Evolutionary conservation across 345 rosid species (phyloP).

Genomic region (thale cress (Arabidopsis thaliana)): DNA sequence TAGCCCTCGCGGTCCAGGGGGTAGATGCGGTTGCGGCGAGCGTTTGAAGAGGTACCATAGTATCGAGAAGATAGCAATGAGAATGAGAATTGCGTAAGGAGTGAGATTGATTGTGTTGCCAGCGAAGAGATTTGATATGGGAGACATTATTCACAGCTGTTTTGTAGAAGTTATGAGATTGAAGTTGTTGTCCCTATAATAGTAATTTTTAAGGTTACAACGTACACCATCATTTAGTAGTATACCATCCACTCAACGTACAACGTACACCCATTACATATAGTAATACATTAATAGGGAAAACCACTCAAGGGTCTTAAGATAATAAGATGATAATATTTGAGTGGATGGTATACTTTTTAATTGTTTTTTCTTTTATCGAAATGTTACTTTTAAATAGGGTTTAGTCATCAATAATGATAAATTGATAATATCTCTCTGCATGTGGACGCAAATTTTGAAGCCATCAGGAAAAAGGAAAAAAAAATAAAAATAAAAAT

Average conservation of each 20-base stretch:
- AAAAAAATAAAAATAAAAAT: not conserved
- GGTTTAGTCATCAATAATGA: not conserved
- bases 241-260: too few relatives aligned
- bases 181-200: not conserved
- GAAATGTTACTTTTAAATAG: not conserved
- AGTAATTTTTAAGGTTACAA: not conserved
- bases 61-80: constrained; percentile 14
- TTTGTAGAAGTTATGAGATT: not conserved
- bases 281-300: not conserved
- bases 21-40: constrained; percentile 30
- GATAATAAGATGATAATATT: constrained; percentile 6
- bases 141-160: constrained; percentile 5
- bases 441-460: not conserved
- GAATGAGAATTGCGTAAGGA: not conserved
- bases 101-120: not conserved
- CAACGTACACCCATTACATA: not conserved
- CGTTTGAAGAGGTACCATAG: constrained; percentile 15
- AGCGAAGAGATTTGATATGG: not conserved
- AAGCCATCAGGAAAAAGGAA: not conserved
- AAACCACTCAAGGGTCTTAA: not conserved
- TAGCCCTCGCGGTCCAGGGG: constrained; percentile 59
- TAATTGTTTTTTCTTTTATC: not conserved
- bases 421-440: not conserved
- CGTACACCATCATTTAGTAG: not conserved
- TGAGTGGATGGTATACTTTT: not conserved